Percentiles rank a stretch among this genome's conserved stretches.
Conservation (phyloP, 192 early-diverging fungal species). For the Coemansia sp. region DNA sequence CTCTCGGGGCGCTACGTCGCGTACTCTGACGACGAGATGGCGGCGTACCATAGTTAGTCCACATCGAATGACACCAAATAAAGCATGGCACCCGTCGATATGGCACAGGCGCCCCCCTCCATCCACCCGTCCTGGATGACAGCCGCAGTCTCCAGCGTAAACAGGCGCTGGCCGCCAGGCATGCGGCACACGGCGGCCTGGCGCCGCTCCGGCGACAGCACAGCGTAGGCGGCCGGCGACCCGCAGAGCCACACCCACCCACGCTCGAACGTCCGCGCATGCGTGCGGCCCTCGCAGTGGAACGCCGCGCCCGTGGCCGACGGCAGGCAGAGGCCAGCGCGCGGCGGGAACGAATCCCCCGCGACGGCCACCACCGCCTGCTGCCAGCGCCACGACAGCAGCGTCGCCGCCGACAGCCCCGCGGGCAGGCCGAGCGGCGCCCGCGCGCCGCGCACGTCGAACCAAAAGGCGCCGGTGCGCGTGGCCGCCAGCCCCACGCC, state of each 20-base stretch:
- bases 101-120: slow-evolving; percentile 10
- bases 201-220: slow-evolving; percentile 30
- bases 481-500: slow-evolving; percentile 24
- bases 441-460: background rate
- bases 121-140: slow-evolving; percentile 41
- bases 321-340: slow-evolving; percentile 30
- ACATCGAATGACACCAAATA: background rate
- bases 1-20: slow-evolving; percentile 30
- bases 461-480: slow-evolving; percentile 22
- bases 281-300: too few species aligned
- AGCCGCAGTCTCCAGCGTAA: background rate
- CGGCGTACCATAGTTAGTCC: slow-evolving; percentile 6
- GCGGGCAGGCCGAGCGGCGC: background rate
- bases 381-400: slow-evolving; percentile 44
- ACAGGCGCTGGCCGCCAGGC: slow-evolving; percentile 26
- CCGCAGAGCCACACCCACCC: slow-evolving; percentile 51
- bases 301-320: slow-evolving; percentile 24
- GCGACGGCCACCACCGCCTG: slow-evolving; percentile 23
- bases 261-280: slow-evolving; percentile 14
- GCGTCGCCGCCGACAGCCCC: background rate
- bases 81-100: slow-evolving; percentile 21
- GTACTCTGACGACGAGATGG: slow-evolving; percentile 24
- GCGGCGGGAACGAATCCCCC: slow-evolving; percentile 8
- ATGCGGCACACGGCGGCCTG: slow-evolving; percentile 32
- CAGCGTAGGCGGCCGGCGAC: slow-evolving; percentile 13